Conservation (phyloP, 768 basidiomycete genomes). For the Lyophyllum decastes region DNA sequence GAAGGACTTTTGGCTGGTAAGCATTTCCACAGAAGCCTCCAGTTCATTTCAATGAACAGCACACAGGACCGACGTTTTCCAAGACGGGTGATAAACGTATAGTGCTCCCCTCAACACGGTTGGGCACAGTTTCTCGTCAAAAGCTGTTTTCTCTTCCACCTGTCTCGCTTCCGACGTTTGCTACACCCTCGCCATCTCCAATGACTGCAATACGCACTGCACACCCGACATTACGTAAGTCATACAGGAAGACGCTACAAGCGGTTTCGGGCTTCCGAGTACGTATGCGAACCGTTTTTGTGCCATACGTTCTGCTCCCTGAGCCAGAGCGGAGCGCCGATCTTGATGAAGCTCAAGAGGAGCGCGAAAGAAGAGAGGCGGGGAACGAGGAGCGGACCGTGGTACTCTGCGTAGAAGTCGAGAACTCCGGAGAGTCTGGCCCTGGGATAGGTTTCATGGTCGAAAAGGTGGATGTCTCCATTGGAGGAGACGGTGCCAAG, state of each 20-base stretch:
- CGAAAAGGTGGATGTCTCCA: conserved; percentile 71
- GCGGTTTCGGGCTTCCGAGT: conserved; percentile 86
- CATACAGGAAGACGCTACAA: conserved; percentile 76
- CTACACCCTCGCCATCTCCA: conserved; percentile 49
- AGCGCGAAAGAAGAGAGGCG: conserved; percentile 62
- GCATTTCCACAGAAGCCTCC: conserved; percentile 6
- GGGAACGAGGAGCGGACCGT: conserved; percentile 81
- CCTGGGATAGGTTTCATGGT: conserved; percentile 69
- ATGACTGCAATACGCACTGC: conserved; percentile 48
- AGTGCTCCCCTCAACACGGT: conserved; percentile 66
- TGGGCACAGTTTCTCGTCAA: conserved; percentile 68
- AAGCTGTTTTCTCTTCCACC: conserved; percentile 66
- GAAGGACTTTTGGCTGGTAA: conserved; percentile 68
- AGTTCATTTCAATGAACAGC: not conserved
- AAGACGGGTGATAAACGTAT: conserved; percentile 30
- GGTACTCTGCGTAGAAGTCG: conserved; percentile 89
- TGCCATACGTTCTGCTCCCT: conserved; percentile 79
- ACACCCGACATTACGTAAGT: conserved; percentile 78
- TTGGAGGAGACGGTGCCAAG: conserved; percentile 66
- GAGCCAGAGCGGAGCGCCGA: conserved; percentile 32
- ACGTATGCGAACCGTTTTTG: conserved; percentile 92
- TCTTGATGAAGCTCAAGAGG: conserved; percentile 44
- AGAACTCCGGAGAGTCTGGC: conserved; percentile 73
- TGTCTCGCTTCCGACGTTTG: conserved; percentile 41
- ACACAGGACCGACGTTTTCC: conserved; percentile 47